Base-by-base conservation (phyloP, 2,329 filamentous ascomycete species). In the Colletotrichum spinosum region DNA sequence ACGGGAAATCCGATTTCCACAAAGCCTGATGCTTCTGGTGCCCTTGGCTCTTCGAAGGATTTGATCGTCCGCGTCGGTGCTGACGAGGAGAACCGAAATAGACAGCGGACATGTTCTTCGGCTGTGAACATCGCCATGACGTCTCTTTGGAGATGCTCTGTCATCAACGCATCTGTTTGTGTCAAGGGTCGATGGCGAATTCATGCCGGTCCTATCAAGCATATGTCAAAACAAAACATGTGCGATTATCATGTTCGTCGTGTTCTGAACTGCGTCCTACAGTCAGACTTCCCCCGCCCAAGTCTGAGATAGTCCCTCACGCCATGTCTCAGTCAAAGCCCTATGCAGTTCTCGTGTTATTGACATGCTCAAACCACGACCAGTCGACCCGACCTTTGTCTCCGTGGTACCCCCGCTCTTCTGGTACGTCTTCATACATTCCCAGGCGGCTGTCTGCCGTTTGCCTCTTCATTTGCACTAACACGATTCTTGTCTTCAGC, bases 401-500 rank as follows among this genome's bases (percentile, higher is more conserved):
- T 41, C 68, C 62, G 69, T 69, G 69, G 67, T 69, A 59, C 61
- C 70, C 69, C 68, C 45, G 25, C n/a, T 12, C 41, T 39, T 45
- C 38, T 33, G 35, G 38, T 38, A 49, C 53, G 25, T 38, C 45
- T 33, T 54, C 42, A 33, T 46, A 8, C 49, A 58, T 39, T 9
- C 39, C 8, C 39, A 17, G 9, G 49, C 50, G 53, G 51, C 44
- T 51, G 33, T 58, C 44, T 37, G n/a, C 10, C 50, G 39, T 39
- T 54, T 35, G 54, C 38, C 25, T 51, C 61, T 45, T 35, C 39
- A 38, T 45, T 50, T 34, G n/a, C 59, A 39, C 49, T 55, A 67
- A 59, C 39, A 17, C 35, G 8, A 33, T 48, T 67, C 61, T 53
- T 33, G 37, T 70, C 69, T 72, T 79, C 77, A 79, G 76, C 77